Evolutionary conservation across 1,139 yeast genomes (phyloP).

Genomic region (Yamadazyma songkhlaensis): DNA sequence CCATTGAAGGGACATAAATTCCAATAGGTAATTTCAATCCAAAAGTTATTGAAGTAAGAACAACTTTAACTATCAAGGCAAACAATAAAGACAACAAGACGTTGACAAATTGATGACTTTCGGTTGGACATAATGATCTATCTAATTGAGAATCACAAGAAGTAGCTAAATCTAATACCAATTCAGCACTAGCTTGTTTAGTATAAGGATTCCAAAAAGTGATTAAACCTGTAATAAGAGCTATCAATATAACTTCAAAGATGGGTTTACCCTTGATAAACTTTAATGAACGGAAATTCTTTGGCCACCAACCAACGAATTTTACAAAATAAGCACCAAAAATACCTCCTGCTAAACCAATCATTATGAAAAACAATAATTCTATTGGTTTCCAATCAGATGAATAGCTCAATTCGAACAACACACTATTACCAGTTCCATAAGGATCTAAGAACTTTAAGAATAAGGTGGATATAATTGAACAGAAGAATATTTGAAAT

Average conservation of each 20-base stretch:
- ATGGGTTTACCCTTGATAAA: slow-evolving; percentile 40
- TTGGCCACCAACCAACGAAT: slow-evolving; percentile 52
- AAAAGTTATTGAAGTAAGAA: slow-evolving; percentile 52
- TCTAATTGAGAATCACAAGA: slow-evolving; percentile 38
- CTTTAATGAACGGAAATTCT: slow-evolving; percentile 31
- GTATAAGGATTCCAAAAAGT: slow-evolving; percentile 56
- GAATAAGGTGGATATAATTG: slow-evolving; percentile 55
- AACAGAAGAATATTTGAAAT: slow-evolving; percentile 60
- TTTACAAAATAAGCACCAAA: slow-evolving; percentile 56
- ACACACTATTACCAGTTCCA: slow-evolving; percentile 60
- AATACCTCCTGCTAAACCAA: slow-evolving; percentile 58
- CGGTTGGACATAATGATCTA: slow-evolving; percentile 42
- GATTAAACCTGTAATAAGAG: slow-evolving; percentile 47
- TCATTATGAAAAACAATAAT: slow-evolving; percentile 42
- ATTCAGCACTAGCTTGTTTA: slow-evolving; percentile 51
- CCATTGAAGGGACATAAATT: slow-evolving; percentile 69
- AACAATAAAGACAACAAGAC: slow-evolving; percentile 34
- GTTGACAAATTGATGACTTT: slow-evolving; percentile 23
- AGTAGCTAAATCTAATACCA: slow-evolving; percentile 51
- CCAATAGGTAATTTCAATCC: slow-evolving; percentile 68
- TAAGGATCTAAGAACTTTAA: slow-evolving; percentile 58
- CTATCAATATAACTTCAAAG: slow-evolving; percentile 47
- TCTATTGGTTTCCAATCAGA: slow-evolving; percentile 57
- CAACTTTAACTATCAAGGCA: slow-evolving; percentile 47
- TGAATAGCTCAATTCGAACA: slow-evolving; percentile 53